These are phyloP conservation scores for Eimeria sp. DNA, from an alignment of 169 alveolate genomes.

Conservation along the genomic window DNA sequence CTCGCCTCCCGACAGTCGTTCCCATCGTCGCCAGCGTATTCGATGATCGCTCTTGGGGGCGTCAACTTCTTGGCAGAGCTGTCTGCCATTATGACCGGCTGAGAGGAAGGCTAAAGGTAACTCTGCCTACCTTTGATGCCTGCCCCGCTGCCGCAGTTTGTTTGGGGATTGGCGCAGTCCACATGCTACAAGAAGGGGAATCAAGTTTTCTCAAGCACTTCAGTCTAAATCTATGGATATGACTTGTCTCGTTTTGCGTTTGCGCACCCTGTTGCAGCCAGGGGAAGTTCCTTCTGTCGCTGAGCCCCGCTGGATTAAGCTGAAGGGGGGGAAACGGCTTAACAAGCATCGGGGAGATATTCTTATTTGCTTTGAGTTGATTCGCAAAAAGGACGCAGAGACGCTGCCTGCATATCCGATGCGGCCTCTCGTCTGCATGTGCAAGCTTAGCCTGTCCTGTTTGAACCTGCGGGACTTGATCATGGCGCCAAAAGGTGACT, in stretches of 20 bases:
- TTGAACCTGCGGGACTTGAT: slow-evolving; percentile 89
- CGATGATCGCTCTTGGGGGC: slow-evolving; percentile 87
- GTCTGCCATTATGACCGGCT: slow-evolving; percentile 87
- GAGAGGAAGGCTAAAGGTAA: slow-evolving; percentile 73
- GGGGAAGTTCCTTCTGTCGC: slow-evolving; percentile 79
- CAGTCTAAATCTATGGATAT: not conserved
- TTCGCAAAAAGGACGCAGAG: slow-evolving; percentile 89
- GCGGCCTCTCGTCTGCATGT: slow-evolving; percentile 90
- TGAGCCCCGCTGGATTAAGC: slow-evolving; percentile 93
- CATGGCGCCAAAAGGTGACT: slow-evolving; percentile 82
- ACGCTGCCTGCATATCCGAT: slow-evolving; percentile 92
- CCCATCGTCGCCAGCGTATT: slow-evolving; percentile 85
- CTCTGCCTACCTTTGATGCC: slow-evolving; percentile 9
- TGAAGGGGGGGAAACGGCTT: slow-evolving; percentile 87
- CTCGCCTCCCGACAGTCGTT: slow-evolving; percentile 87
- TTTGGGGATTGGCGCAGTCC: not conserved
- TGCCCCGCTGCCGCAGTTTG: not conserved
- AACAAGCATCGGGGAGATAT: slow-evolving; percentile 86
- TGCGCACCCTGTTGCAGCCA: slow-evolving; percentile 1
- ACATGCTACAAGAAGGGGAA: not conserved
- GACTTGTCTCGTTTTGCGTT: not conserved
- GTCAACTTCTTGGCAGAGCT: slow-evolving; percentile 86
- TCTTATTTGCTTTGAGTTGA: slow-evolving; percentile 90
- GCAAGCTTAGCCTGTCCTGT: slow-evolving; percentile 87
- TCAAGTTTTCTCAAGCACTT: not conserved